Conservation (phyloP, 2,329 filamentous ascomycete genomes). For the Epicoccum sorghinum region DNA sequence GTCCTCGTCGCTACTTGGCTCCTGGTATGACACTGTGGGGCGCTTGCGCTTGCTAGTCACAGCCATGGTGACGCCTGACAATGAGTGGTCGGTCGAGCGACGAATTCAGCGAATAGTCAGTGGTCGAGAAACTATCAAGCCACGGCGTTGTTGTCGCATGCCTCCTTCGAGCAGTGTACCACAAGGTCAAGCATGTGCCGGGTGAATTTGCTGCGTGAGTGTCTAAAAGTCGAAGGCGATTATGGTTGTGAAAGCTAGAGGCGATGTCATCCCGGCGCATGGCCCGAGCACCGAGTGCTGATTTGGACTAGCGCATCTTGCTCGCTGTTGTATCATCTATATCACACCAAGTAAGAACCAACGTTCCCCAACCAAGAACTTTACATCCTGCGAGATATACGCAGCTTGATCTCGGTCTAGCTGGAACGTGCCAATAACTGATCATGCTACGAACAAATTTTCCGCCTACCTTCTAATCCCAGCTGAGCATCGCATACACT, state of each 20-base stretch:
- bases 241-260: background rate
- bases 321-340: background rate
- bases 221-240: background rate
- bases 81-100: background rate
- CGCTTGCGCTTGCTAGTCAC: slow-evolving; percentile 45
- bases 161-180: background rate
- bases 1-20: slow-evolving; percentile 45
- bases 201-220: background rate
- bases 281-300: background rate
- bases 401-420: too few relatives aligned
- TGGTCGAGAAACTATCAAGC: slow-evolving; percentile 3
- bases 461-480: too few relatives aligned
- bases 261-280: slow-evolving; percentile 8
- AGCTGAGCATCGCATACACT: too few relatives aligned
- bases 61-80: slow-evolving; percentile 27
- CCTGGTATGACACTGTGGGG: slow-evolving; percentile 44
- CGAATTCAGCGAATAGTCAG: background rate
- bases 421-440: too few relatives aligned
- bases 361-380: background rate
- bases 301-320: background rate
- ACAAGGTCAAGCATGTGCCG: background rate
- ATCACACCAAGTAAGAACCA: background rate
- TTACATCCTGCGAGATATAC: too few relatives aligned
- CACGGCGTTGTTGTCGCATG: slow-evolving; percentile 5
- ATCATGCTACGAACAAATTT: too few relatives aligned